Evolutionary conservation across 1,139 yeast species (phyloP).

Genomic region (Saccharomyces hybrid): DNA sequence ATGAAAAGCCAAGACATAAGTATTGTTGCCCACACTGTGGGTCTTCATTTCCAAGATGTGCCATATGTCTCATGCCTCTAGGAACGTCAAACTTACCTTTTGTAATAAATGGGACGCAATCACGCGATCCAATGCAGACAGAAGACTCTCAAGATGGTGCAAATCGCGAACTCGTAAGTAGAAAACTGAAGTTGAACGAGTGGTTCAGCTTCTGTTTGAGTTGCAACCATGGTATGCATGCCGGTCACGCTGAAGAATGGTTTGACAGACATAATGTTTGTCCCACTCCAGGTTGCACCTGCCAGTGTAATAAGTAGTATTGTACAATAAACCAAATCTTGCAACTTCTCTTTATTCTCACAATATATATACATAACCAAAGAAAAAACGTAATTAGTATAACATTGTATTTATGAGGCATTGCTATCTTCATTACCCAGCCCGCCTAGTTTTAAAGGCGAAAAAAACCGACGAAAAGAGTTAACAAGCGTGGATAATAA

Average conservation of each 20-base stretch:
- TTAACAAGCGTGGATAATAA: neutral
- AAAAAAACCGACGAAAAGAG: neutral
- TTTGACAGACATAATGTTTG: conserved; percentile 78
- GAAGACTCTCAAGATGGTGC: conserved; percentile 37
- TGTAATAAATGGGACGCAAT: conserved; percentile 27
- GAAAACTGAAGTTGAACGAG: conserved; percentile 30
- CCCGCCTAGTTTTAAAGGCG: neutral
- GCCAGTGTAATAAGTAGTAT: conserved; percentile 50
- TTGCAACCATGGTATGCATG: conserved; percentile 92
- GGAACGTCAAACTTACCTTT: conserved; percentile 51
- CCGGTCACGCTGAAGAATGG: conserved; percentile 95
- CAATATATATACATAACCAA: neutral
- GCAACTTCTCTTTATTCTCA: neutral
- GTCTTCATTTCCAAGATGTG: conserved; percentile 83
- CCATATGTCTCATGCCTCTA: conserved; percentile 73
- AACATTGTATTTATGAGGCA: neutral
- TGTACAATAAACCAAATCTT: neutral
- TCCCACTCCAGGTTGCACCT: conserved; percentile 89
- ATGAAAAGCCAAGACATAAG: conserved; percentile 25
- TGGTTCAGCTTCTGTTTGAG: conserved; percentile 89
- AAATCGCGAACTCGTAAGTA: conserved; percentile 4
- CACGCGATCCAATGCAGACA: conserved; percentile 18
- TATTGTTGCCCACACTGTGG: conserved; percentile 77
- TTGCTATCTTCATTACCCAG: neutral
- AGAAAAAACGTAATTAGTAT: neutral